Evolutionary conservation across 2,329 filamentous ascomycete species (phyloP).

Genomic region (Xylaria polymorpha): DNA sequence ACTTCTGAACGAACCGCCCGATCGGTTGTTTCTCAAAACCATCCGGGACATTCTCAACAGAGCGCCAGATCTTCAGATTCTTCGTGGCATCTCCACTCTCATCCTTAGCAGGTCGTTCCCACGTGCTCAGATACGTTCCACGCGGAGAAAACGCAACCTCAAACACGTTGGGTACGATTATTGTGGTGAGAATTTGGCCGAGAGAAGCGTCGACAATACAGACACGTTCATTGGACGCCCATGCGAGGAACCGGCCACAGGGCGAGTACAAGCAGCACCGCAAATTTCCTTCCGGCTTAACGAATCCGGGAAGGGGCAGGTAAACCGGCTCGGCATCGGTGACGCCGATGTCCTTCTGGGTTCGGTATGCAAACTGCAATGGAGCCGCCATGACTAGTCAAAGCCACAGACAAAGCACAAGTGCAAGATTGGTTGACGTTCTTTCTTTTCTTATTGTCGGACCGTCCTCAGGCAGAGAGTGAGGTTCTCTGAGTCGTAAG

Average conservation of each 20-base stretch:
- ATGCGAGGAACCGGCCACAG: constrained; percentile 95
- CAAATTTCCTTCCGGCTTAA: constrained; percentile 90
- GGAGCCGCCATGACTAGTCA: constrained; percentile 93
- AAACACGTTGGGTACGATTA: constrained; percentile 86
- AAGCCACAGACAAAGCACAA: constrained; percentile 73
- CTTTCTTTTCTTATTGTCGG: constrained; percentile 46
- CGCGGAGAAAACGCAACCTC: constrained; percentile 94
- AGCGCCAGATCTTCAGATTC: constrained; percentile 97
- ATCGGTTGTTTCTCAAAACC: constrained; percentile 77
- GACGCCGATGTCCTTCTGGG: constrained; percentile 94
- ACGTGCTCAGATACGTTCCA: constrained; percentile 94
- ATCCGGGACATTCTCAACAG: constrained; percentile 74
- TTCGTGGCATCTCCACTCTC: constrained; percentile 92
- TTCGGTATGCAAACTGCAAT: constrained; percentile 96
- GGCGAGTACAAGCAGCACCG: constrained; percentile 96
- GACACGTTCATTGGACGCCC: constrained; percentile 89
- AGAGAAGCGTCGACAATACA: constrained; percentile 83
- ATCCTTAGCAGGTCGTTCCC: constrained; percentile 93
- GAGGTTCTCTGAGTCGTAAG: constrained; percentile 36
- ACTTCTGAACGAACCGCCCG: constrained; percentile 94
- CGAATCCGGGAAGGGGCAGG: constrained; percentile 83
- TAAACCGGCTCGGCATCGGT: constrained; percentile 93
- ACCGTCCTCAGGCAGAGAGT: constrained; percentile 10
- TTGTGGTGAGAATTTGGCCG: constrained; percentile 78
- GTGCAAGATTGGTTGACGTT: constrained; percentile 39